Conservation (phyloP, 768 basidiomycete genomes). For the Mycena chlorophos region DNA sequence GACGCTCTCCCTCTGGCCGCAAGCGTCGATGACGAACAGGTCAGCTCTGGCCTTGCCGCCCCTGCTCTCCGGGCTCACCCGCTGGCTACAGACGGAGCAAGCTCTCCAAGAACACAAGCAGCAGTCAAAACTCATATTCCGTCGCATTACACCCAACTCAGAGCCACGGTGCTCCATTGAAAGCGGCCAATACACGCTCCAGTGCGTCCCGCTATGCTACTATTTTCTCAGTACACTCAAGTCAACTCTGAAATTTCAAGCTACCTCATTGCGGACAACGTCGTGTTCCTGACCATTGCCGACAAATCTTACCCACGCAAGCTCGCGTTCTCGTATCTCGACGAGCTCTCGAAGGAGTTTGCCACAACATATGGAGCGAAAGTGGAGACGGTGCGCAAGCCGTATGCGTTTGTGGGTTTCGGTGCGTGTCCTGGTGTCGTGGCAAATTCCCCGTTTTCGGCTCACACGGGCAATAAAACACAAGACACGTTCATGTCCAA, state of each 20-base stretch:
- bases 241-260: constrained; percentile 43
- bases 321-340: constrained; percentile 95
- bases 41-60: constrained; percentile 36
- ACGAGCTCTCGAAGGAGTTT: constrained; percentile 97
- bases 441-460: not conserved
- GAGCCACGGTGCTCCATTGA: constrained; percentile 98
- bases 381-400: constrained; percentile 88
- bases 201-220: constrained; percentile 55
- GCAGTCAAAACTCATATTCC: constrained; percentile 94
- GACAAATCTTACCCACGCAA: constrained; percentile 98
- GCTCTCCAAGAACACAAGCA: constrained; percentile 97
- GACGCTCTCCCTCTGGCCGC: constrained; percentile 92
- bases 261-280: constrained; percentile 93
- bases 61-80: not conserved
- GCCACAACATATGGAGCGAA: constrained; percentile 88
- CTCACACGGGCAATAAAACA: constrained; percentile 12
- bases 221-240: not conserved
- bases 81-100: constrained; percentile 76
- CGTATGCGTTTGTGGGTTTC: constrained; percentile 99
- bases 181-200: constrained; percentile 91
- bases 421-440: constrained; percentile 53
- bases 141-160: constrained; percentile 89
- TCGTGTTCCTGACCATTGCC: constrained; percentile 91
- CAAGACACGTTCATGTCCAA: constrained; percentile 98
- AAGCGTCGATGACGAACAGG: constrained; percentile 96